These are phyloP conservation scores for Pulveroboletus frians DNA, from an alignment of 768 basidiomycete species.

Conservation along the genomic window DNA sequence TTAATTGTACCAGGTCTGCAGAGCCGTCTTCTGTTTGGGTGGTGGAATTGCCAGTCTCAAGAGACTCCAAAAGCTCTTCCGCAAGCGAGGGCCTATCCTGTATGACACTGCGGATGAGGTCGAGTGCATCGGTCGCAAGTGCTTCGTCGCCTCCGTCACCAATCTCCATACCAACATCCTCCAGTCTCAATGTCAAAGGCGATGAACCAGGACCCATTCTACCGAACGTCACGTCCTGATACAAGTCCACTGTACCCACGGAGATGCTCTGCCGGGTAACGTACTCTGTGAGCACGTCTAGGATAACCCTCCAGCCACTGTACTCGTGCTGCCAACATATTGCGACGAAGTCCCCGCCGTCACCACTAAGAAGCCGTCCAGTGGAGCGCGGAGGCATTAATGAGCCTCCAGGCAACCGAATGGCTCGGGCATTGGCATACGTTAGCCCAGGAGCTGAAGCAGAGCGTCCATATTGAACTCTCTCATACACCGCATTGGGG, in stretches of 20 bases:
- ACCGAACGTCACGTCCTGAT: conserved; percentile 51
- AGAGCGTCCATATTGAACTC: conserved; percentile 51
- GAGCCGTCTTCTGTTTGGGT: conserved; percentile 49
- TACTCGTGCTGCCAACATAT: conserved; percentile 79
- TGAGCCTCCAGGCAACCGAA: conserved; percentile 73
- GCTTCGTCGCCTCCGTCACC: conserved; percentile 56
- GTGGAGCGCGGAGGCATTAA: conserved; percentile 59
- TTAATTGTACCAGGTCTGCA: conserved; percentile 73
- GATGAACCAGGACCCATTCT: conserved; percentile 36
- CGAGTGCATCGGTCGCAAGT: conserved; percentile 67
- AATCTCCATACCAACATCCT: conserved; percentile 71
- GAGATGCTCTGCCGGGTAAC: conserved; percentile 53
- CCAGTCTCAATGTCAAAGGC: conserved; percentile 45
- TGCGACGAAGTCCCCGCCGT: conserved; percentile 58
- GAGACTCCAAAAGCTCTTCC: conserved; percentile 56
- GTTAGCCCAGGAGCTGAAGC: conserved; percentile 45
- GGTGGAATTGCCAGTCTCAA: conserved; percentile 39
- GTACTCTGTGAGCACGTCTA: conserved; percentile 79
- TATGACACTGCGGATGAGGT: conserved; percentile 74
- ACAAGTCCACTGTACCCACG: conserved; percentile 35
- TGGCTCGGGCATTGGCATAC: conserved; percentile 61
- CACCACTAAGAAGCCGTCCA: conserved; percentile 69
- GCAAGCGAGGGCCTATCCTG: conserved; percentile 64
- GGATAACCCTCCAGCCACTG: conserved; percentile 80
- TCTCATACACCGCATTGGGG: conserved; percentile 67